Conservation (phyloP, 2,329 filamentous ascomycete genomes). For the Aureobasidium sp. region DNA sequence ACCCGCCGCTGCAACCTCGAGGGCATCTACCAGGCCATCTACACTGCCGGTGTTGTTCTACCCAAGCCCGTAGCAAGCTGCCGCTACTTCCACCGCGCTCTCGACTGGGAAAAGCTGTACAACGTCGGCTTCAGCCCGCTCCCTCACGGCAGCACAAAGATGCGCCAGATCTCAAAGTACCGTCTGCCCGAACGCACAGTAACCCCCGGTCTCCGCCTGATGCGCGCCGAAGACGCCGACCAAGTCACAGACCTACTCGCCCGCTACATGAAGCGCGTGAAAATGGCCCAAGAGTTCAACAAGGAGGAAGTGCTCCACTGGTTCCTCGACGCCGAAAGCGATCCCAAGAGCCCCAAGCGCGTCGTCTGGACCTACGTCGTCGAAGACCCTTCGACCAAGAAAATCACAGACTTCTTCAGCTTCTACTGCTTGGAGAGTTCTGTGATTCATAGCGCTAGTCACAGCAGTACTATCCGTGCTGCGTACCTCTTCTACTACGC, state of each 20-base stretch:
- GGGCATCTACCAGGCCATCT: constrained; percentile 88
- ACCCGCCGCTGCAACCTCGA: constrained; percentile 82
- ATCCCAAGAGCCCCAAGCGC: constrained; percentile 53
- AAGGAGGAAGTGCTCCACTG: constrained; percentile 80
- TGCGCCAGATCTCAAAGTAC: constrained; percentile 79
- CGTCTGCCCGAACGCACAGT: constrained; percentile 63
- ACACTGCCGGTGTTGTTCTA: constrained; percentile 84
- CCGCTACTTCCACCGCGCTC: constrained; percentile 85
- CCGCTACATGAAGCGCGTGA: constrained; percentile 69
- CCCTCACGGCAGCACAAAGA: constrained; percentile 71
- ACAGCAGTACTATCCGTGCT: constrained; percentile 73
- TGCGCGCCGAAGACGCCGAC: constrained; percentile 70
- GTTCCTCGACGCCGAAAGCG: constrained; percentile 60
- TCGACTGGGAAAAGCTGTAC: constrained; percentile 95
- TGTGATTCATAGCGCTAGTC: constrained; percentile 71
- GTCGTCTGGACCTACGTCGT: constrained; percentile 93
- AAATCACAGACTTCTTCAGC: constrained; percentile 93
- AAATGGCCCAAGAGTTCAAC: constrained; percentile 74
- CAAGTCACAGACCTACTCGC: constrained; percentile 65
- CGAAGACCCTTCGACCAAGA: constrained; percentile 51
- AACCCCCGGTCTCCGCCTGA: constrained; percentile 66
- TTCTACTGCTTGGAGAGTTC: constrained; percentile 90
- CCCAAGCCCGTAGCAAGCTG: constrained; percentile 89
- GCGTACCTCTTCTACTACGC: constrained; percentile 98
- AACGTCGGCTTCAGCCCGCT: constrained; percentile 90